A percentile compares a stretch with the other conserved stretches of the same genome.
Evolutionary conservation across 306 rosid species (phyloP).

Genomic region (Malus orientalis): DNA sequence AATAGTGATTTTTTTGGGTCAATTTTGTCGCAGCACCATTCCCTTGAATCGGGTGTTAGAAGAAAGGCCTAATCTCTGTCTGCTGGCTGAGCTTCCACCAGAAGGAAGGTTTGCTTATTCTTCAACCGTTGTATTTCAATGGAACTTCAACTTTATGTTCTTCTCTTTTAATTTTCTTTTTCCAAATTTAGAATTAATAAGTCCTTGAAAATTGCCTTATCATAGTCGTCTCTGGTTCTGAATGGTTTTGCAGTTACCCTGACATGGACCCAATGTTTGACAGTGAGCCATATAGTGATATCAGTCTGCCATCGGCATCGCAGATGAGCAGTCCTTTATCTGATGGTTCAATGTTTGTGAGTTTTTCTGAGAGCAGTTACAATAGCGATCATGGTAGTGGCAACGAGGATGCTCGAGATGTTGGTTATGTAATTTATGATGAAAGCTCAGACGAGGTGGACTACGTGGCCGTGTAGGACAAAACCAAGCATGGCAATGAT

Average conservation of each 20-base stretch:
- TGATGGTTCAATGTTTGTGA: constrained; percentile 63
- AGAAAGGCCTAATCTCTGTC: constrained; percentile 63
- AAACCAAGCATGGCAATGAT: constrained; percentile 13
- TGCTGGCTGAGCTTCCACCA: constrained; percentile 85
- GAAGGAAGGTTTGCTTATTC: constrained; percentile 75
- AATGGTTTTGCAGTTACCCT: constrained; percentile 56
- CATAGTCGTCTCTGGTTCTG: constrained; percentile 14
- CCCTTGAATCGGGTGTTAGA: constrained; percentile 69
- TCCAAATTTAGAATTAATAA: not conserved
- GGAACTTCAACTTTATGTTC: not conserved
- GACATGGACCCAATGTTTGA: constrained; percentile 62
- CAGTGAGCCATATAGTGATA: constrained; percentile 57
- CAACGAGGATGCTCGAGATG: constrained; percentile 80
- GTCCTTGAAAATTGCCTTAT: constrained; percentile 3
- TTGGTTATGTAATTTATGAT: constrained; percentile 44
- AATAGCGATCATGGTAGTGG: constrained; percentile 94
- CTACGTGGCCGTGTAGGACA: constrained; percentile 38
- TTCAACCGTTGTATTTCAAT: constrained; percentile 4
- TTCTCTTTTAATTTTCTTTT: not conserved
- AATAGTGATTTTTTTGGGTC: constrained; percentile 9
- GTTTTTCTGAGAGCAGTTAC: constrained; percentile 89
- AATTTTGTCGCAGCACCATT: constrained; percentile 46
- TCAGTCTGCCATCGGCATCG: constrained; percentile 59
- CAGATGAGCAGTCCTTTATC: constrained; percentile 64
- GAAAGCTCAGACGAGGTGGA: constrained; percentile 93